A percentile compares a stretch with the other conserved stretches of the same genome.
Evolutionary conservation across 2,329 filamentous ascomycete species (phyloP).

Genomic region (Metarhizium humberi): DNA sequence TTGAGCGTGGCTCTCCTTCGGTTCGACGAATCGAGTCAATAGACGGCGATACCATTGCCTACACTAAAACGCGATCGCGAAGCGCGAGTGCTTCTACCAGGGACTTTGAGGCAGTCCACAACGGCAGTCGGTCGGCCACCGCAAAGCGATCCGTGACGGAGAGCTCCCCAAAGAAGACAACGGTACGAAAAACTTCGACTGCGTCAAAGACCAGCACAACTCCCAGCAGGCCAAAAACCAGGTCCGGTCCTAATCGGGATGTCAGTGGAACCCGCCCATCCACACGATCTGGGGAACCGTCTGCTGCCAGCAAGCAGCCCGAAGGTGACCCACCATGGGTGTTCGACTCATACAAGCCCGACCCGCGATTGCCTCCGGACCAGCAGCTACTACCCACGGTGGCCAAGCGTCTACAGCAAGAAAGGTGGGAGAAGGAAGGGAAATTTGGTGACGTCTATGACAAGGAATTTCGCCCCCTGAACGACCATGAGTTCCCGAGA

Average conservation of each 20-base stretch:
- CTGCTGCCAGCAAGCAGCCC: conserved; percentile 51
- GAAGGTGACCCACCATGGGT: conserved; percentile 97
- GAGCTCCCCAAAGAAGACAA: conserved; percentile 43
- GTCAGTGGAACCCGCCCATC: conserved; percentile 45
- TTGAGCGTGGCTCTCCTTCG: conserved; percentile 65
- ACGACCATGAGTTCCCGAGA: conserved; percentile 47
- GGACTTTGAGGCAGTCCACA: conserved; percentile 12
- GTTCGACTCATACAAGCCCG: conserved; percentile 88
- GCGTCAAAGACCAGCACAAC: conserved; percentile 30
- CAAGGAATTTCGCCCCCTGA: conserved; percentile 76
- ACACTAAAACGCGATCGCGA: conserved; percentile 56
- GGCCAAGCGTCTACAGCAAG: conserved; percentile 81
- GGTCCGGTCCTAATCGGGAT: conserved; percentile 44
- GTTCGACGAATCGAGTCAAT: conserved; percentile 47
- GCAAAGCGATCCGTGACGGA: conserved; percentile 38
- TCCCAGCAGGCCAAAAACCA: conserved; percentile 51
- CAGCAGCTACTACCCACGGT: conserved; percentile 94
- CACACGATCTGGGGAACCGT: conserved; percentile 51
- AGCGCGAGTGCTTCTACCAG: conserved; percentile 55
- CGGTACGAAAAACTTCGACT: conserved; percentile 35
- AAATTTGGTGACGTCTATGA: conserved; percentile 81
- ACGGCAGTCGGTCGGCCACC: conserved; percentile 12
- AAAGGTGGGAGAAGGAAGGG: conserved; percentile 90
- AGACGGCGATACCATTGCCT: conserved; percentile 50
- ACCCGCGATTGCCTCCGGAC: conserved; percentile 86